Base-by-base conservation (phyloP, 108 stramenopile species). In the Pseudonitzschia multistriata region DNA sequence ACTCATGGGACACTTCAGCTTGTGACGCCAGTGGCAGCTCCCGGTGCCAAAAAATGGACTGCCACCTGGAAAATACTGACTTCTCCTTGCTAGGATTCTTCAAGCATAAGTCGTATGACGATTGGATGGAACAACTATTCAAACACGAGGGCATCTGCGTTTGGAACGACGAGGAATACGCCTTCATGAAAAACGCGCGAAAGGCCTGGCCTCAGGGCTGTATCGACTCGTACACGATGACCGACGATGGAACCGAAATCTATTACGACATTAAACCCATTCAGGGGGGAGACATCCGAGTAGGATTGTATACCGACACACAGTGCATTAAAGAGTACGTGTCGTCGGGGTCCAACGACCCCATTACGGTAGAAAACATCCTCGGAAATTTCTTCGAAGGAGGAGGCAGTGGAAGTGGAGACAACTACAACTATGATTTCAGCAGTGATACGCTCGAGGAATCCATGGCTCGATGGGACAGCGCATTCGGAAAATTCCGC, bases 41-140 rank as follows among this genome's bases (percentile, higher is more conserved):
- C 24, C 74, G 82, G 24, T 87, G 85, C 48, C 76, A 72, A 33
- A 75, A 78, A 31, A 85, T 90, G 84, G 84, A 90, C 49, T 90
- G 86, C 55, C 88, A 89, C 60, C 15, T 77, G 22, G 72, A 66
- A 17, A 59, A 66, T 24, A 81, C 83, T 14, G 52, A 76, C 45
- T 90, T 80, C 29, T 49, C 62, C 0, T 61, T 87, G 29, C 56
- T 90, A 33, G 86, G 84, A 63, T 81, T 82, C 74, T 87, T 82
- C 84, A 87, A 85, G 50, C 73, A 85, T 27, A 57, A 64, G 24
- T 55, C 74, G 15, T 83, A 77, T 35, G 71, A 77, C 33, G 79
- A 82, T 17, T 87, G 74, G 68, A 71, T 85, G 53, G 85, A 87
- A 59, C 86, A 85, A 29, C 79, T 90, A 3, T 84, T 90, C 62